phyloP scores from a whole-genome alignment of 176 grass and related monocot genomes.

The Tillandsia fasciculata region DNA sequence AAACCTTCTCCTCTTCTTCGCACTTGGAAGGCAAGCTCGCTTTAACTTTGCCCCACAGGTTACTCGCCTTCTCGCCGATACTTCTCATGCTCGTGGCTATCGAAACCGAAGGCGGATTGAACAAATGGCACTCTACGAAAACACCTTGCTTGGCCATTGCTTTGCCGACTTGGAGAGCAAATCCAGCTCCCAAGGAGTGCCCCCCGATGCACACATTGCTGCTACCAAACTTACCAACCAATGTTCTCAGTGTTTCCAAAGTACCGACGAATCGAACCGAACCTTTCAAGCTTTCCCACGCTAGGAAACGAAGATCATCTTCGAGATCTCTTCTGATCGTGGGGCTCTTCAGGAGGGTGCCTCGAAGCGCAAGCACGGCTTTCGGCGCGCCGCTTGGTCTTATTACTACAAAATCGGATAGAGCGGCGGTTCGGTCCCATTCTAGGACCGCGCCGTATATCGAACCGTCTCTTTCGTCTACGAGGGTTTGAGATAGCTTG shows the following conservation, averaged over 20 bases:
- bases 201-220: conserved; percentile 59
- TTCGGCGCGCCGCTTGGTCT: conserved; percentile 67
- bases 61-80: conserved; percentile 40
- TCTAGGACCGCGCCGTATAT: conserved; percentile 67
- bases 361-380: conserved; percentile 50
- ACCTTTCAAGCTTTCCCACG: conserved; percentile 55
- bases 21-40: conserved; percentile 16
- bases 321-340: conserved; percentile 67
- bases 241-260: conserved; percentile 37
- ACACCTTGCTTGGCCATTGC: conserved; percentile 49
- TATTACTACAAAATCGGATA: conserved; percentile 46
- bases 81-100: conserved; percentile 41
- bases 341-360: conserved; percentile 50
- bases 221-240: conserved; percentile 41
- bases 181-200: conserved; percentile 62
- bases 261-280: conserved; percentile 67
- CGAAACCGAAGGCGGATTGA: conserved; percentile 80
- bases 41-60: conserved; percentile 28
- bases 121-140: conserved; percentile 73
- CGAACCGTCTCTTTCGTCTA: conserved; percentile 63
- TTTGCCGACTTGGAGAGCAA: conserved; percentile 68
- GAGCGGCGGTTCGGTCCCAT: conserved; percentile 56
- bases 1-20: conserved; percentile 8
- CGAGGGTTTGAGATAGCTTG: conserved; percentile 43
- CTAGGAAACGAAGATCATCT: conserved; percentile 67